Base-by-base conservation (phyloP, 768 basidiomycete genomes). In the Tulasnella sp. region DNA sequence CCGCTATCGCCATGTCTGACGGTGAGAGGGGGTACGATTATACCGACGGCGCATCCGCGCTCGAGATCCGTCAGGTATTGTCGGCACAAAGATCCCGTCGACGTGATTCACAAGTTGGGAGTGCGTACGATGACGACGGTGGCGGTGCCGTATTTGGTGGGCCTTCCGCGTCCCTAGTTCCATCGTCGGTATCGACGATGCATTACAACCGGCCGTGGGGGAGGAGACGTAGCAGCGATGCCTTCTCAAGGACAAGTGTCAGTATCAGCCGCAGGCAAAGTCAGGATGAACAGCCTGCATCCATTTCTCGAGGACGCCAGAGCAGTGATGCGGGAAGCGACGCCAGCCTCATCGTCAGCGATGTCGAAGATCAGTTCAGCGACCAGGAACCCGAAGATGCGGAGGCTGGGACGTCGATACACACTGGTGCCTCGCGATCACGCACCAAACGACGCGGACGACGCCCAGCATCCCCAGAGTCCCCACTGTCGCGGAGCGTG, bases 181-280 rank as follows among this genome's bases (percentile, higher is more conserved):
- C 87, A 0, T 87, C 83, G 65, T 86, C 86, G 63, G 77, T 82
- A 14, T 86, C 87, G 6, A 75, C 82, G 56, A 90, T 91, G 87
- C 78, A 83, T 14, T 74, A 81, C 29, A 63, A 65, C 31, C 61
- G 64, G 12, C 54, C 59, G 21, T 49, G 62, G 40, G 72, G 75
- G 62, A 76, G 72, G 65, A 80, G 83, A 59, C 67, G 67, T 49
- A 82, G 75, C 63, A 74, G 58, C 12, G 66, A 57, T 63, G 59
- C 27, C 17, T 52, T 31, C 35, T 69, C 65, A 23, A 65, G 60
- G 37, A 70, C 25, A 9, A 52, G 45, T 31, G 27, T 57, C 59
- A 61, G 69, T 21, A 35, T 57, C 2, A 19, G 49, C 36, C 43
- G 43, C 23, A 36, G 35, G 29, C 71, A 72, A 19, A 69, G 64